Evolutionary conservation across 805 yeast species (phyloP).

Genomic region (Candida ortonii): DNA sequence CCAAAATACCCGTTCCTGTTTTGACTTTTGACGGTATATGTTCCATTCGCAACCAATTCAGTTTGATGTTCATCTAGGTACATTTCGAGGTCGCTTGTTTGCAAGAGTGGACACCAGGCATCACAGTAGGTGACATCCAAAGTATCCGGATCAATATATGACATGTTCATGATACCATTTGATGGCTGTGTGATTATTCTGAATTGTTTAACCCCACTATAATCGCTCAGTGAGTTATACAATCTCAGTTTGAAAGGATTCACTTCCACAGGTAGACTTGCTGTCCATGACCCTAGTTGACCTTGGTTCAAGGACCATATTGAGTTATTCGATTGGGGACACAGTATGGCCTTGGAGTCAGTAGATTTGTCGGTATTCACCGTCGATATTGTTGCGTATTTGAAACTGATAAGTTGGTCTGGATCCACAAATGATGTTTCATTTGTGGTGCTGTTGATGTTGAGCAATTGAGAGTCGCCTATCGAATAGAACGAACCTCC

Average conservation of each 20-base stretch:
- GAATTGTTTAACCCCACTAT: slow-evolving; percentile 54
- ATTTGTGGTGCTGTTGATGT: slow-evolving; percentile 33
- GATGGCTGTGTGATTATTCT: slow-evolving; percentile 76
- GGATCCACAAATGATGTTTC: slow-evolving; percentile 42
- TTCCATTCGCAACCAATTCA: slow-evolving; percentile 4
- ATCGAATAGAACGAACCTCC: slow-evolving; percentile 73
- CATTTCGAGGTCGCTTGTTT: slow-evolving; percentile 33
- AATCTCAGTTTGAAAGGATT: slow-evolving; percentile 72
- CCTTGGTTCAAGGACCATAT: slow-evolving; percentile 52
- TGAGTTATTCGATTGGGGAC: slow-evolving; percentile 47
- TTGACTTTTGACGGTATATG: slow-evolving; percentile 15
- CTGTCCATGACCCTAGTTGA: slow-evolving; percentile 64
- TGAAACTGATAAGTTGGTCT: slow-evolving; percentile 60
- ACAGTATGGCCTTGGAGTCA: slow-evolving; percentile 41
- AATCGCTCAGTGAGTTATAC: slow-evolving; percentile 51
- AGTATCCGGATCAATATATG: slow-evolving; percentile 74
- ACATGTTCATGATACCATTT: slow-evolving; percentile 86
- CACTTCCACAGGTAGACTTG: slow-evolving; percentile 52
- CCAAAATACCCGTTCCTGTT: slow-evolving; percentile 25
- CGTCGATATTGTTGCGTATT: slow-evolving; percentile 51
- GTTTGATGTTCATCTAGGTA: slow-evolving; percentile 4
- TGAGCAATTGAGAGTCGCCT: slow-evolving; percentile 47
- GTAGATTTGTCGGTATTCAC: slow-evolving; percentile 38
- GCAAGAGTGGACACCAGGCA: slow-evolving; percentile 80
- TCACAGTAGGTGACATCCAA: slow-evolving; percentile 66